phyloP scores from a whole-genome alignment of 805 yeast genomes.

The Metschnikowia cubensis region DNA sequence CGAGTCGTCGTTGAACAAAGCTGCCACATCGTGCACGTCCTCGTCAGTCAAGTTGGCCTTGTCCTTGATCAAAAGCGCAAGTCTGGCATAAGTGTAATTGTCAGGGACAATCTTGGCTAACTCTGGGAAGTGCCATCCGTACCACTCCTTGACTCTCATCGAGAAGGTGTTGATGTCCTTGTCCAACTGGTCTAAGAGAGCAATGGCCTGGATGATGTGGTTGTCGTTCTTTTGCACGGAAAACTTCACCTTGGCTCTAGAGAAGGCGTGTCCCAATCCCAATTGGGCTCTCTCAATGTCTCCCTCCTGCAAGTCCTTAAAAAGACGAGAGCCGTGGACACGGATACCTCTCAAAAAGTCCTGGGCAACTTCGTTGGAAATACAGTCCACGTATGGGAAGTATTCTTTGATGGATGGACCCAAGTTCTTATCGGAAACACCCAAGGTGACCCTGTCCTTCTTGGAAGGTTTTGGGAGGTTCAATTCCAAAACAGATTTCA shows the following conservation, averaged over 20 bases:
- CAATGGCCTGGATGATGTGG: conserved; percentile 98
- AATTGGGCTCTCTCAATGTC: conserved; percentile 97
- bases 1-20: conserved; percentile 85
- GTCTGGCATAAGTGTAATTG: conserved; percentile 79
- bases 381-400: conserved; percentile 85
- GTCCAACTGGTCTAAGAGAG: conserved; percentile 93
- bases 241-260: conserved; percentile 98
- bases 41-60: conserved; percentile 86
- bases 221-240: conserved; percentile 98
- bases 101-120: conserved; percentile 88
- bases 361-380: conserved; percentile 87
- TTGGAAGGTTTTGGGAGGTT: conserved; percentile 79
- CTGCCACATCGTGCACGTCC: conserved; percentile 90
- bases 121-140: conserved; percentile 99
- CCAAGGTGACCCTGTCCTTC: conserved; percentile 66
- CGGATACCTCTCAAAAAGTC: conserved; percentile 94
- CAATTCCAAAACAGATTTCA: conserved; percentile 83
- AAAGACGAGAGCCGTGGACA: conserved; percentile 80
- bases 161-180: conserved; percentile 97
- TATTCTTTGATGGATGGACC: conserved; percentile 95
- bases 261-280: conserved; percentile 98
- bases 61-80: conserved; percentile 79
- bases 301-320: conserved; percentile 89
- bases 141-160: conserved; percentile 97
- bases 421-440: conserved; percentile 89